Conservation (phyloP, 78 protist species). For the Planoprotostelium fungivorum region DNA sequence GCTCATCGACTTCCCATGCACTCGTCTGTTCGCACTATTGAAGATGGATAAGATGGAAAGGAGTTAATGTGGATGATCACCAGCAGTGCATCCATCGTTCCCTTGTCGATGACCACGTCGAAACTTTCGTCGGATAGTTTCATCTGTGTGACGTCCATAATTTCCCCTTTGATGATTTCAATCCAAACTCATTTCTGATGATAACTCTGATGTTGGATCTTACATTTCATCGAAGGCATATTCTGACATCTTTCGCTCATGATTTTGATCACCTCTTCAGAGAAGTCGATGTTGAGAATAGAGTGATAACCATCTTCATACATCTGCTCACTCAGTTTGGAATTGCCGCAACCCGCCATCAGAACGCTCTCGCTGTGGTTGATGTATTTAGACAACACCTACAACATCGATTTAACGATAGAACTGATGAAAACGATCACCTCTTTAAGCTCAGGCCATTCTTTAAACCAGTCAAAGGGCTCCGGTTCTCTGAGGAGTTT, state of each 20-base stretch:
- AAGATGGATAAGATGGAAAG: background rate
- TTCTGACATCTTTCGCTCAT: background rate
- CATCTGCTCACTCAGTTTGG: background rate
- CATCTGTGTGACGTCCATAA: background rate
- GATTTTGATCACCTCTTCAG: background rate
- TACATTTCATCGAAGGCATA: background rate
- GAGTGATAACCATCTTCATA: background rate
- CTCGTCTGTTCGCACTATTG: background rate
- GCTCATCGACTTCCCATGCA: background rate
- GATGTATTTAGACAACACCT: background rate
- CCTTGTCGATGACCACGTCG: conserved; percentile 6
- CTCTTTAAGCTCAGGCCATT: background rate
- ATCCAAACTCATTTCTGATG: background rate
- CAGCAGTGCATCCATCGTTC: conserved; percentile 12
- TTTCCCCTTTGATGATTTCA: background rate
- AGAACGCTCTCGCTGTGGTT: background rate
- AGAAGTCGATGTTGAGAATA: conserved; percentile 2
- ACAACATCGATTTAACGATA: background rate
- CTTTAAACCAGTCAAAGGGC: conserved; percentile 1
- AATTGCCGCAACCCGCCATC: conserved; percentile 7
- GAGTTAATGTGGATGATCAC: background rate
- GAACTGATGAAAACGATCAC: background rate
- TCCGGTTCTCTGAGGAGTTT: background rate
- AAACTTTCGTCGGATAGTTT: background rate
- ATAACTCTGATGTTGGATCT: no score